Base-by-base conservation (phyloP, 1,284 basidiomycete genomes). In the Ceratobasidium theobromae region DNA sequence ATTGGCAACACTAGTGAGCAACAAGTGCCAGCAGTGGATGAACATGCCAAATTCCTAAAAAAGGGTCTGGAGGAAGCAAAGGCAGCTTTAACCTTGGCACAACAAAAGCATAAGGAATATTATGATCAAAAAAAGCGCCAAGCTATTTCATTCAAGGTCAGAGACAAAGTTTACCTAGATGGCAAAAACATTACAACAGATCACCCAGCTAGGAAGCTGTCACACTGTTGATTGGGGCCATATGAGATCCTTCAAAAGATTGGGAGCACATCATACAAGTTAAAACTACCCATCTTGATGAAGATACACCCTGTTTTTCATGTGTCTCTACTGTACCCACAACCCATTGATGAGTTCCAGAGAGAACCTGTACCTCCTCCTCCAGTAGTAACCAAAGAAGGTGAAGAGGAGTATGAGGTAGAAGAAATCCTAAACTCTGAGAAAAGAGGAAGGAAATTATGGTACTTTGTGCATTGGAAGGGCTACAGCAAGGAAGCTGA, bases 301-400 rank as follows among this genome's bases (percentile, higher is more conserved):
- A 49, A 66, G 40, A 68, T 75, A 2, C 76, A 77, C 55, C 66
- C 71, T 1, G 72, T 75, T 11, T 75, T 76, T 68, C 74, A 76
- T 57, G 67, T 71, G 4, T 23, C 11, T 14, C 45, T 48, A 6
- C 23, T 21, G n/a, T 4, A 23, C 21, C 21, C 21, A 14, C 12
- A 12, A 11, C n/a, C 21, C 14, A 11, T 27, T 3, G 30, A 60
- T 35, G 27, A n/a, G 2, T 35, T 18, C 14, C n/a, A 21, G 12
- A 14, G 43, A 1, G 18, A 60, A 14, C 55, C 45, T 23, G 8
- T 16, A 4, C 55, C 6, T 2, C 43, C 43, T 0, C 64, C 54
- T 14, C 68, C 68, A 0, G 57, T 72, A 9, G 48, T 68, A 11
- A 30, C 69, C 12, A 41, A 68, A 11, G 67, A 66, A 14, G 53